Evolutionary conservation across 768 basidiomycete genomes (phyloP).

Genomic region (Calocybe indica): DNA sequence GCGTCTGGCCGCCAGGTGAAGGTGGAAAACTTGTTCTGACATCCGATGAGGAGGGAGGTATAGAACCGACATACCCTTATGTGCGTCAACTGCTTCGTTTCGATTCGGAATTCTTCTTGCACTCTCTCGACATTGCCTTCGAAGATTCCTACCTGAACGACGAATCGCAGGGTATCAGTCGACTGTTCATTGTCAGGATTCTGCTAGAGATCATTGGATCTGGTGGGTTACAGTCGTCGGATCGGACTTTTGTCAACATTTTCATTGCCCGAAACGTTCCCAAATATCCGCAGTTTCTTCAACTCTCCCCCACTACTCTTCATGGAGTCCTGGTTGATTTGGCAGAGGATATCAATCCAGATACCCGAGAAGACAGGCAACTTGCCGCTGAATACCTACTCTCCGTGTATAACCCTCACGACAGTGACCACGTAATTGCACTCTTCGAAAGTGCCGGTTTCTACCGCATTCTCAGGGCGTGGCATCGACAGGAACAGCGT

Average conservation of each 20-base stretch:
- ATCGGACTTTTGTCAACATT: slow-evolving; percentile 84
- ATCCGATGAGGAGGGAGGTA: slow-evolving; percentile 63
- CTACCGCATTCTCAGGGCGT: slow-evolving; percentile 81
- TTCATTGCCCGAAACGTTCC: slow-evolving; percentile 96
- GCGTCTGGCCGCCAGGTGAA: slow-evolving; percentile 69
- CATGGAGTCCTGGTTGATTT: slow-evolving; percentile 76
- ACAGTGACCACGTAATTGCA: slow-evolving; percentile 56
- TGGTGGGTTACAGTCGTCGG: slow-evolving; percentile 47
- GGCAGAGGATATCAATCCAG: slow-evolving; percentile 65
- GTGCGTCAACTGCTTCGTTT: slow-evolving; percentile 77
- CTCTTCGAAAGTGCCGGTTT: slow-evolving; percentile 84
- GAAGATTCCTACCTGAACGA: slow-evolving; percentile 91
- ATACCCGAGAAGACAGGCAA: slow-evolving; percentile 90
- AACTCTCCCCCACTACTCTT: slow-evolving; percentile 59
- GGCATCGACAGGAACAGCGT: slow-evolving; percentile 67
- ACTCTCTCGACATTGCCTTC: slow-evolving; percentile 90
- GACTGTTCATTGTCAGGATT: slow-evolving; percentile 79
- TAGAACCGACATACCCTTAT: slow-evolving; percentile 88
- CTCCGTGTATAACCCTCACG: slow-evolving; percentile 84
- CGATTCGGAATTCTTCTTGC: slow-evolving; percentile 91
- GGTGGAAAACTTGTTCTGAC: slow-evolving; percentile 73
- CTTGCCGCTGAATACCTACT: slow-evolving; percentile 91
- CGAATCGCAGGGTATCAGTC: slow-evolving; percentile 55
- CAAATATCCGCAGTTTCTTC: slow-evolving; percentile 88
- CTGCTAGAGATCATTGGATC: slow-evolving; percentile 72